Percentiles rank a stretch among this genome's conserved stretches.
These are phyloP conservation scores for Chrysanthemum lavandulifolium DNA, from an alignment of 129 eudicot genomes.

Conservation along the genomic window DNA sequence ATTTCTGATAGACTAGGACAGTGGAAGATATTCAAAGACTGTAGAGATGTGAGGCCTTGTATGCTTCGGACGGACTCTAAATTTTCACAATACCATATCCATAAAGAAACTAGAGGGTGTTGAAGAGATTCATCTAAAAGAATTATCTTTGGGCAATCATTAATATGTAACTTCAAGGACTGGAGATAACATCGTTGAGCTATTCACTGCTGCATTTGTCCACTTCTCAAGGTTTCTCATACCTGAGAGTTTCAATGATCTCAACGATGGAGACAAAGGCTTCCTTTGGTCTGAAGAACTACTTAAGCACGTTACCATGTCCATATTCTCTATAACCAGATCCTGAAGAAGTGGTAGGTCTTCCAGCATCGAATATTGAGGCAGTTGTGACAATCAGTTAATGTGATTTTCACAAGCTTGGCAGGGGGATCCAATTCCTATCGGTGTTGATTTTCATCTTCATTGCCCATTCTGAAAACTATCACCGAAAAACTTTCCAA, in stretches of 20 bases:
- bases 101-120: not conserved
- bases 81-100: no score
- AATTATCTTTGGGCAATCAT: not conserved
- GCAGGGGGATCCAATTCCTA: no score
- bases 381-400: no score
- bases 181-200: slow-evolving; percentile 1
- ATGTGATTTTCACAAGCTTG: no score
- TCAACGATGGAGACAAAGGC: not conserved
- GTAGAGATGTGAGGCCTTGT: no score
- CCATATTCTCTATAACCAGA: not conserved
- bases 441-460: not conserved
- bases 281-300: not conserved
- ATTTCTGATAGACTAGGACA: no score
- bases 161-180: not conserved
- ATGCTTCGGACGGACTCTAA: no score
- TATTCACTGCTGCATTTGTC: not conserved
- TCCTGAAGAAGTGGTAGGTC: not conserved
- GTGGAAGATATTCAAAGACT: no score
- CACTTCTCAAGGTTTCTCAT: not conserved
- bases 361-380: no score
- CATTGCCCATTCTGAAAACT: not conserved
- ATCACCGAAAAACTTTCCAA: not conserved
- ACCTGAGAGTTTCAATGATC: not conserved
- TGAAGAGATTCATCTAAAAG: not conserved
- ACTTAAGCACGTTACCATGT: not conserved